Base-by-base conservation (phyloP, 768 basidiomycete genomes). In the Boletus coccyginus region DNA sequence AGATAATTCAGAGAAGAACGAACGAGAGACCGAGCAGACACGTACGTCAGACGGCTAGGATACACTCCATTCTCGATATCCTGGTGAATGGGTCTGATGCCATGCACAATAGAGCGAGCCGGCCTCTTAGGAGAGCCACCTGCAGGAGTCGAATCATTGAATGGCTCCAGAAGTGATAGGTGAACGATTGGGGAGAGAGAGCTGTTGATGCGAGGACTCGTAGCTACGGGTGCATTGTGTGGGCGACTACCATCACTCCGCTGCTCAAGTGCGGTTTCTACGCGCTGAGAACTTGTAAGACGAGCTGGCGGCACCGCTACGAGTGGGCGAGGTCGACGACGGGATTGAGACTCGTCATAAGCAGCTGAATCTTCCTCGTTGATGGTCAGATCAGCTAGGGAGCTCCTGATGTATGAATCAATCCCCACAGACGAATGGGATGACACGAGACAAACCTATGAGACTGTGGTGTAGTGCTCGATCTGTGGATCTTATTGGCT, bases 171-270 rank as follows among this genome's bases (percentile, higher is more conserved):
- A 35, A 68, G 32, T 13, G 52, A 40, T 32, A 62, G 17, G 42
- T 67, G 52, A 5, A 13, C 4, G 17, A 63, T 61, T 41, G 66
- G 64, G 11, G 66, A 64, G 24, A 69, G 64, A 46, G 44, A 50
- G 10, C 29, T 19, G 16, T 27, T 32, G 17, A 9, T 1, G 19
- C 29, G 55, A 43, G 59, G 52, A 38, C 50, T 63, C 13, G 40
- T 38, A 35, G 50, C 10, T 3, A 12, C 10, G 8, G 33, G 31
- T 24, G n/a, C 12, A 33, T 51, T 39, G n/a, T 24, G 54, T n/a
- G 35, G 12, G 13, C 32, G 36, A 44, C 13, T 16, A 3, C 27
- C 45, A 43, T 39, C 40, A 4, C 31, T 55, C 35, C 36, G 51
- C 14, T 36, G 55, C 46, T 46, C 60, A 8, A 17, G 16, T 32